These are phyloP conservation scores for Kodamaea ohmeri DNA, from an alignment of 1,139 yeast genomes.

Conservation along the genomic window DNA sequence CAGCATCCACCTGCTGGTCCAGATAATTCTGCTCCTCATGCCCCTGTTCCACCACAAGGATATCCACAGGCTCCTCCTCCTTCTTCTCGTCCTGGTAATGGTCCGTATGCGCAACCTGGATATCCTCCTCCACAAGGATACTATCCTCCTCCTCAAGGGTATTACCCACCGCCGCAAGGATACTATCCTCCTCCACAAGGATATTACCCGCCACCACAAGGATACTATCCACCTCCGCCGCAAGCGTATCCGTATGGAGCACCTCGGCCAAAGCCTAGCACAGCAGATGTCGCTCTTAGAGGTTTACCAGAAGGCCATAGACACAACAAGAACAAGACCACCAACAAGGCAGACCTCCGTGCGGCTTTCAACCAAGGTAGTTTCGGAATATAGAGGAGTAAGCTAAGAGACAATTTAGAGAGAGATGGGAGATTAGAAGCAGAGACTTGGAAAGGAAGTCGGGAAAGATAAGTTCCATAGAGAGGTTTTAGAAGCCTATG, in stretches of 20 bases:
- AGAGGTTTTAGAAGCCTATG: no score
- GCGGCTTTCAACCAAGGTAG: conserved; percentile 42
- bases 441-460: no score
- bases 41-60: conserved; percentile 9
- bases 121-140: conserved; percentile 19
- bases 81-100: neutral
- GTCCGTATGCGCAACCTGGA: conserved; percentile 7
- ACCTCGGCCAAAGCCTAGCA: conserved; percentile 18
- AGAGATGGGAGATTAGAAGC: no score
- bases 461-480: no score
- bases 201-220: conserved; percentile 12
- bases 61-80: conserved; percentile 7
- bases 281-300: conserved; percentile 36
- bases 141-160: conserved; percentile 14
- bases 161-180: conserved; percentile 16
- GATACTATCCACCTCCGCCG: conserved; percentile 13
- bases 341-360: conserved; percentile 40
- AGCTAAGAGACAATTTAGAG: neutral
- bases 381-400: conserved; percentile 35
- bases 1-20: no score
- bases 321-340: conserved; percentile 33
- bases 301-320: conserved; percentile 37
- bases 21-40: no score
- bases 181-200: conserved; percentile 19
- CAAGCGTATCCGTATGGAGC: conserved; percentile 8